Evolutionary conservation across 257 asterid species (phyloP).

Genomic region (Jacaranda copaia): DNA sequence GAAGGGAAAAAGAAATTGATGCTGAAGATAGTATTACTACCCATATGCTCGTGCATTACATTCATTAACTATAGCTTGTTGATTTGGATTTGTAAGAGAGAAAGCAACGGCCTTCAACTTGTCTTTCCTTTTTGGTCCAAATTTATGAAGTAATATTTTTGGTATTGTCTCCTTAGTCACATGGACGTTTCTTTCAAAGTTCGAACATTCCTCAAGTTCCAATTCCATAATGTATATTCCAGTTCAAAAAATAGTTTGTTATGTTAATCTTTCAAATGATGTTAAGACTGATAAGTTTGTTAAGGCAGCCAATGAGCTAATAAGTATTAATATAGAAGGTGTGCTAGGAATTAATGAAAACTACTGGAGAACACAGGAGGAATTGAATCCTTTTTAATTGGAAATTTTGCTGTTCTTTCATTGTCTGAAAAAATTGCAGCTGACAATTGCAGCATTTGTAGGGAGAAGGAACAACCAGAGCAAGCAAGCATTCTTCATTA

Average conservation of each 20-base stretch:
- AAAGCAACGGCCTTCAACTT: not conserved
- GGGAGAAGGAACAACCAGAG: too few species aligned
- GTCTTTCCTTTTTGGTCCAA: not conserved
- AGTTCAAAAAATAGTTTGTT: not conserved
- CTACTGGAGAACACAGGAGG: not conserved
- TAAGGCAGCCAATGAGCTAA: not conserved
- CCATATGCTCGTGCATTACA: too few species aligned
- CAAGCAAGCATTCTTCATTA: too few species aligned
- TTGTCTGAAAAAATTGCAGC: conserved; percentile 26
- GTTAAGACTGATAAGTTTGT: not conserved
- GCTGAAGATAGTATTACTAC: not conserved
- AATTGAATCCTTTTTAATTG: not conserved
- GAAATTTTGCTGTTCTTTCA: not conserved
- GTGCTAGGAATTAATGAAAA: not conserved
- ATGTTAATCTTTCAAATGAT: not conserved
- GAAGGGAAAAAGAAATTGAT: not conserved
- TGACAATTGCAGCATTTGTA: not conserved
- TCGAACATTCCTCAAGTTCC: not conserved
- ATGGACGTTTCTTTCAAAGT: not conserved
- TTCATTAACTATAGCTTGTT: not conserved
- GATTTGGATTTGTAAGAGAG: not conserved
- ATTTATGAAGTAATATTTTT: not conserved
- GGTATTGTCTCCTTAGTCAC: not conserved
- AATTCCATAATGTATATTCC: not conserved
- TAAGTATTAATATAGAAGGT: not conserved